Percentiles rank a stretch among this genome's conserved stretches.
Conservation (phyloP, 768 basidiomycete species). For the Leccinum longicurvipes region DNA sequence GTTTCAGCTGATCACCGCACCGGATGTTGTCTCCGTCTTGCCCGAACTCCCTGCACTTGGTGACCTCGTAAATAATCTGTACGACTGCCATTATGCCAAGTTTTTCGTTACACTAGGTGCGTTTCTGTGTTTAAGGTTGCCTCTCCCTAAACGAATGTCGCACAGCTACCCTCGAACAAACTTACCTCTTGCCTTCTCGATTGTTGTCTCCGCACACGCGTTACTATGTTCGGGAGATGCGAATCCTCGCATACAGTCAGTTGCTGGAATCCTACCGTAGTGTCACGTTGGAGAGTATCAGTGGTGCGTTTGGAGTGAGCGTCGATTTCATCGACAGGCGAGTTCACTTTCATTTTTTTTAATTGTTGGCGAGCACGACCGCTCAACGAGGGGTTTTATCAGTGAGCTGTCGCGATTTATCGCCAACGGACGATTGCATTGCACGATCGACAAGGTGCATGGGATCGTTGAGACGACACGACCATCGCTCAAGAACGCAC, state of each 20-base stretch:
- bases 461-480: slow-evolving; percentile 92
- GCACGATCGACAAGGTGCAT: slow-evolving; percentile 91
- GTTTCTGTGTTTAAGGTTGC: slow-evolving; percentile 13
- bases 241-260: slow-evolving; percentile 89
- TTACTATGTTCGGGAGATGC: slow-evolving; percentile 93
- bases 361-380: background rate
- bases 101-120: slow-evolving; percentile 88
- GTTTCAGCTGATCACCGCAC: slow-evolving; percentile 70
- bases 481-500: slow-evolving; percentile 69
- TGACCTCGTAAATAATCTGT: slow-evolving; percentile 81
- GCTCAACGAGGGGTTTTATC: slow-evolving; percentile 1
- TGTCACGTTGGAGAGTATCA: slow-evolving; percentile 83
- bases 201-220: slow-evolving; percentile 82
- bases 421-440: slow-evolving; percentile 77
- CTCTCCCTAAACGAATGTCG: background rate
- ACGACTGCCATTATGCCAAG: slow-evolving; percentile 91
- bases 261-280: slow-evolving; percentile 89
- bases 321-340: slow-evolving; percentile 84
- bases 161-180: slow-evolving; percentile 83
- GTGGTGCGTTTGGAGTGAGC: slow-evolving; percentile 84
- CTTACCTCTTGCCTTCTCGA: slow-evolving; percentile 82
- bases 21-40: slow-evolving; percentile 84
- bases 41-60: slow-evolving; percentile 81
- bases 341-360: slow-evolving; percentile 28
- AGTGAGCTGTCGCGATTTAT: slow-evolving; percentile 94